Evolutionary conservation across 768 basidiomycete genomes (phyloP), one percentile per base, ranked within the genome.

Genomic region (Rickenella mellea): DNA sequence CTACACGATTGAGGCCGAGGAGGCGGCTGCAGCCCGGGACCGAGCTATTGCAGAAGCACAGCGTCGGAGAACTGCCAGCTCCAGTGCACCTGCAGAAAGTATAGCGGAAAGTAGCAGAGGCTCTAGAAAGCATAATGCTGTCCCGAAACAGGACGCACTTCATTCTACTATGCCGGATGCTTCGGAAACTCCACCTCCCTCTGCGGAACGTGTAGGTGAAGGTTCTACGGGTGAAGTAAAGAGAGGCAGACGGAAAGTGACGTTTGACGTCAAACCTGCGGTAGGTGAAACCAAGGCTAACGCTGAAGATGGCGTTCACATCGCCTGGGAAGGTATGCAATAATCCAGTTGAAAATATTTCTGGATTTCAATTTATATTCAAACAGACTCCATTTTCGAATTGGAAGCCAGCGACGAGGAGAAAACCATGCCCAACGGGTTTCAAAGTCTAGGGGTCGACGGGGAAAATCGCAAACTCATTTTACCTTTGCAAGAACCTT

Each of bases 321-420:
- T 21, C 20, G 14, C 20, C 28, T 6, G 21, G 22, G 9, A 3
- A 22, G 39, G 5, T 42, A n/a, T 10, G 15, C 11, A 11, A 40
- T 14, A 22, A 27, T n/a, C n/a, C n/a, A n/a, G 20, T 32, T 45
- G 42, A 40, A 39, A 39, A n/a, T 10, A n/a, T 5, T 22, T 32
- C 6, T 41, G 30, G 27, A 41, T 54, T 40, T 53, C 27, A 44
- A 12, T 27, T 26, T 25, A 19, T n/a, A 35, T 30, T n/a, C n/a
- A n/a, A n/a, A 17, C 47, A 81, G 83, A 77, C 41, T 67, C 78
- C 64, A 73, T 88, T 28, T 88, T 88, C 48, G 73, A 76, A 40
- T 62, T 86, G 48, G 85, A 88, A 39, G 75, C 77, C 32, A 74
- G 71, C 27, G 54, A 39, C 6, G 58, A 57, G 24, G 46, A 36